These are phyloP conservation scores for Fonsecaea pugnacius DNA, from an alignment of 2,329 filamentous ascomycete genomes.

Conservation along the genomic window DNA sequence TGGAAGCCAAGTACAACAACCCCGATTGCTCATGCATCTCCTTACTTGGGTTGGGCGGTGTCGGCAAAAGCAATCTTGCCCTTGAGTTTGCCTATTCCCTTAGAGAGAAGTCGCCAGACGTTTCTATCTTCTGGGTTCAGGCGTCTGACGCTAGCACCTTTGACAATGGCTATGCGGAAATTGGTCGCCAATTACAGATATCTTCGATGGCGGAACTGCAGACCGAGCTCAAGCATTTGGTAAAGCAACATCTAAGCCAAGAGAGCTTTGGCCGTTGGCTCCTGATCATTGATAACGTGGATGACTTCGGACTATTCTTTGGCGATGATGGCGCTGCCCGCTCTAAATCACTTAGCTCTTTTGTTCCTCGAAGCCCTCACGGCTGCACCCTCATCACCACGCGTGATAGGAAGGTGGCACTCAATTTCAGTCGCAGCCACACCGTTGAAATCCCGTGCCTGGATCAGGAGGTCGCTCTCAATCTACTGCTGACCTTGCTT, in stretches of 20 bases:
- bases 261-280: slow-evolving; percentile 24
- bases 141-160: slow-evolving; percentile 13
- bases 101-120: slow-evolving; percentile 5
- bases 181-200: slow-evolving; percentile 19
- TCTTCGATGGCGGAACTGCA: slow-evolving; percentile 17
- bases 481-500: slow-evolving; percentile 33
- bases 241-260: slow-evolving; percentile 11
- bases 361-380: slow-evolving; percentile 23
- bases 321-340: background rate
- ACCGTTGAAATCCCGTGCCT: background rate
- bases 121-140: slow-evolving; percentile 30
- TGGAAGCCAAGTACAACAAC: slow-evolving; percentile 15
- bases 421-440: slow-evolving; percentile 2
- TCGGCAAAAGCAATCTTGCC: slow-evolving; percentile 40
- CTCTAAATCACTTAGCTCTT: slow-evolving; percentile 6
- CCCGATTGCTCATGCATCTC: slow-evolving; percentile 14
- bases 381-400: slow-evolving; percentile 31
- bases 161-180: slow-evolving; percentile 20
- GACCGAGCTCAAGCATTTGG: slow-evolving; percentile 21
- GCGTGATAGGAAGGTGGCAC: background rate
- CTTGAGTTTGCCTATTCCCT: slow-evolving; percentile 31
- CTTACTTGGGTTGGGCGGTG: slow-evolving; percentile 36
- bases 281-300: slow-evolving; percentile 35
- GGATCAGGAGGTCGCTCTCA: background rate
- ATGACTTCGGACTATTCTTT: slow-evolving; percentile 17